Percentiles rank a stretch among this genome's conserved stretches.
These are phyloP conservation scores for Hyaloscypha finlandica DNA, from an alignment of 495 filamentous ascomycete species.

Conservation along the genomic window DNA sequence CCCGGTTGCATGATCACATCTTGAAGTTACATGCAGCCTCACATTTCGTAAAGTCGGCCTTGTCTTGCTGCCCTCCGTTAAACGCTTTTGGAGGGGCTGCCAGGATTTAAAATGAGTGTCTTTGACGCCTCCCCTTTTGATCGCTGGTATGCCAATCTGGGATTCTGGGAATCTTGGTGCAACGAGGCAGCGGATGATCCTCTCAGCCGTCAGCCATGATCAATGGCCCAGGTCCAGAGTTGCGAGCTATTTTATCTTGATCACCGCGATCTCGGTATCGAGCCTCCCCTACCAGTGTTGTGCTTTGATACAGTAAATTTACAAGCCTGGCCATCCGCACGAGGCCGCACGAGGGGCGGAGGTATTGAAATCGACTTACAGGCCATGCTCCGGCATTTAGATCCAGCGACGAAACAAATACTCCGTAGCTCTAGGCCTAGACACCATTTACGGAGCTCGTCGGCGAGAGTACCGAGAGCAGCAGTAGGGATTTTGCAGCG, in stretches of 20 bases:
- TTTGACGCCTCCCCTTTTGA: slow-evolving; percentile 3
- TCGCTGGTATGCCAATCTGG: not conserved
- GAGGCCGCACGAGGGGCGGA: slow-evolving; percentile 2
- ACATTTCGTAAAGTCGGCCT: not conserved
- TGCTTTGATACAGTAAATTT: not conserved
- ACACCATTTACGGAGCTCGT: not conserved
- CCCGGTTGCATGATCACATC: slow-evolving; percentile 17
- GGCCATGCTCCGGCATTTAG: not conserved
- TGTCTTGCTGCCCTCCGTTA: not conserved
- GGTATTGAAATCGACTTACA: not conserved
- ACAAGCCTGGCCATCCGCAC: slow-evolving; percentile 5
- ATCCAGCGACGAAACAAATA: not conserved
- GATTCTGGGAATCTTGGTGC: slow-evolving; percentile 1
- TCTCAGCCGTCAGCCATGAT: not conserved
- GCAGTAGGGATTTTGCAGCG: not conserved
- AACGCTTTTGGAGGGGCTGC: not conserved
- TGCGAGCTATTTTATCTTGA: slow-evolving; percentile 8
- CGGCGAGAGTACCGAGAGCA: not conserved
- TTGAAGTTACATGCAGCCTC: not conserved
- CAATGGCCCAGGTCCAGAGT: not conserved
- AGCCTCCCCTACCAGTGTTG: not conserved
- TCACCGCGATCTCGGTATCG: slow-evolving; percentile 13
- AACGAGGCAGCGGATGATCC: slow-evolving; percentile 9
- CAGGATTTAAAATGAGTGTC: slow-evolving; percentile 14
- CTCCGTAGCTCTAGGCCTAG: slow-evolving; percentile 1